These are phyloP conservation scores for Nannochloris sp. DNA, from an alignment of 139 green algal species.

Conservation along the genomic window DNA sequence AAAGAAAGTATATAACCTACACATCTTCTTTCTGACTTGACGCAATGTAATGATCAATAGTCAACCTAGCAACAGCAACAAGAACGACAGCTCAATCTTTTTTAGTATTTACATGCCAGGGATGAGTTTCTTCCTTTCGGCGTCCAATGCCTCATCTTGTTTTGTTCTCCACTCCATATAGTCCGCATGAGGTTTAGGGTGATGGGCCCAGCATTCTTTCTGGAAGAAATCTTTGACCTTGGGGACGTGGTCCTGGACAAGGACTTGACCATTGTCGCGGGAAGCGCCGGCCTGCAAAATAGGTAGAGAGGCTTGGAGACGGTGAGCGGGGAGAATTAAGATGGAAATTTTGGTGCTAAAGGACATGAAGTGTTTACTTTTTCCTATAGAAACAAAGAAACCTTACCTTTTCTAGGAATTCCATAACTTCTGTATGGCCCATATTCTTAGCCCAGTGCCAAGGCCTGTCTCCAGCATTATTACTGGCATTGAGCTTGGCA, in stretches of 20 bases:
- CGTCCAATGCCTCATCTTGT: constrained; percentile 48
- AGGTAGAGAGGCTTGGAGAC: not conserved
- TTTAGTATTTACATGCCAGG: constrained; percentile 16
- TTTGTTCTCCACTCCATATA: constrained; percentile 63
- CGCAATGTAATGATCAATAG: not conserved
- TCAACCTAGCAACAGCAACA: not conserved
- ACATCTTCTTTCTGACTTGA: no score
- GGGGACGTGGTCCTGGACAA: constrained; percentile 90
- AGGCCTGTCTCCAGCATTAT: constrained; percentile 86
- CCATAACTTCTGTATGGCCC: constrained; percentile 60
- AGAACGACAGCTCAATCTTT: not conserved
- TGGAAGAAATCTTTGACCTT: constrained; percentile 95
- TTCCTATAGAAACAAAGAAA: not conserved
- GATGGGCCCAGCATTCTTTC: constrained; percentile 79
- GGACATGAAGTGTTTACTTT: no score
- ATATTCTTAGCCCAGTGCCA: constrained; percentile 84
- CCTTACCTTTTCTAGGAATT: constrained; percentile 69
- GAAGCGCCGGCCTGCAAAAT: constrained; percentile 61
- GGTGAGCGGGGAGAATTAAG: not conserved
- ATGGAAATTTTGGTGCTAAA: not conserved
- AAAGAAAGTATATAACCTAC: no score
- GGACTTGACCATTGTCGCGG: constrained; percentile 66
- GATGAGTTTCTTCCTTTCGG: constrained; percentile 44
- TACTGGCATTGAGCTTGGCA: constrained; percentile 83
- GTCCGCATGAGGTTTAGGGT: constrained; percentile 82